Base-by-base conservation (phyloP, 2,329 filamentous ascomycete species). In the Aulographum hederae region DNA sequence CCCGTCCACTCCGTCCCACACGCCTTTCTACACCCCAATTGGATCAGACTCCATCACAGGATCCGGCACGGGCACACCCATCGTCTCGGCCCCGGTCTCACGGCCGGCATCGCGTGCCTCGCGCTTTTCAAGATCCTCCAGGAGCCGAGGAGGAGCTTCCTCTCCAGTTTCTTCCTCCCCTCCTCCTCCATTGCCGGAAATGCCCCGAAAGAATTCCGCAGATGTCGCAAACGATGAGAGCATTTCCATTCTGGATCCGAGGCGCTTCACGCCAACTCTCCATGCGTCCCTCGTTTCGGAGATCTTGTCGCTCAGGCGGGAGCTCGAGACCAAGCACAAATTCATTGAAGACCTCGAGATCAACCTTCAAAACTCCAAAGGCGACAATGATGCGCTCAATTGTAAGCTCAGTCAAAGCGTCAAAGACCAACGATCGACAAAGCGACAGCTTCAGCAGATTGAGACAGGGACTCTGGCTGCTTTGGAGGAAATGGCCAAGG, bases 271-370 rank as follows among this genome's bases (percentile, higher is more conserved):
- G 0, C 89, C 89, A 2, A 95, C 85, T 0, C 59, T 98, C 8
- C 89, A 95, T 51, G 89, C 89, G 6, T 94, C 81, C 31, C 61
- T 98, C 5, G 86, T 98, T 1, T 86, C 86, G 0, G 89, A 98
- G 52, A 98, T 98, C 39, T 61, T 98, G 25, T 72, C 74, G 2
- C 58, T 98, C 31, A 73, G 85, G 15, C 68, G 89, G 35, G 89
- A 98, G 40, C 71, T 95, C 38, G 89, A 98, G 47, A 81, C 79
- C 26, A 94, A 93, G 54, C 69, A 76, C 28, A 80, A 73, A 43
- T 67, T 82, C 32, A 93, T 98, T 33, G 85, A 94, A 48, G 73
- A 69, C 32, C 62, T 98, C 12, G 89, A 98, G 54, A 60, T 65
- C 2, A 73, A 66, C 17, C 58, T 98, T 20, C 73, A 91, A 38